Percentiles rank a stretch among this genome's conserved stretches.
These are phyloP conservation scores for Alternaria consortialis DNA, from an alignment of 2,329 filamentous ascomycete species.

Conservation along the genomic window DNA sequence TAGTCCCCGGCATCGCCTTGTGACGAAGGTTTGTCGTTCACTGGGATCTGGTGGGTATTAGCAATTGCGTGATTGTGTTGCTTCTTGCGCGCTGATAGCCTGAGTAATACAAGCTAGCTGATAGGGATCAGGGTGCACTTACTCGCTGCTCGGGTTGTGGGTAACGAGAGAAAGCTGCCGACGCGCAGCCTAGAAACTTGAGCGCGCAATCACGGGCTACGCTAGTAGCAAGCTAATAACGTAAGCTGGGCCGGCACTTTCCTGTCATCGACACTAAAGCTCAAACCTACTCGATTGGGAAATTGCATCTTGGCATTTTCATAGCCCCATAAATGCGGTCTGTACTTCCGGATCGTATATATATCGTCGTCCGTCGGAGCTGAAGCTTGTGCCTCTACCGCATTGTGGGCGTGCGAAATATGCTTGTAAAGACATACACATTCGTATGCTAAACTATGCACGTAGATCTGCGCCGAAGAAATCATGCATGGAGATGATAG, in stretches of 20 bases:
- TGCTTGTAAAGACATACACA: neutral
- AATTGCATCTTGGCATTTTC: slow-evolving; percentile 6
- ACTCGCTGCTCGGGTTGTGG: slow-evolving; percentile 41
- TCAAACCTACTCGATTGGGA: slow-evolving; percentile 6
- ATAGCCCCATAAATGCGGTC: slow-evolving; percentile 7
- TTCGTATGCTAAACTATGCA: neutral
- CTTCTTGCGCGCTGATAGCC: neutral
- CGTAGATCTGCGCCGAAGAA: neutral
- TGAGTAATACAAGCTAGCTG: neutral
- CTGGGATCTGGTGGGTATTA: slow-evolving; percentile 32
- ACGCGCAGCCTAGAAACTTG: slow-evolving; percentile 21
- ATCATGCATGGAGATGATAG: neutral
- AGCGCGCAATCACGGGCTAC: slow-evolving; percentile 30
- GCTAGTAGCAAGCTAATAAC: slow-evolving; percentile 22
- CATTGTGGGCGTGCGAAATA: neutral
- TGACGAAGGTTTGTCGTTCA: slow-evolving; percentile 42
- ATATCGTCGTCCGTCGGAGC: neutral
- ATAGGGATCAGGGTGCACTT: slow-evolving; percentile 17
- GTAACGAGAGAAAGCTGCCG: slow-evolving; percentile 26
- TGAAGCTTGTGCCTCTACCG: neutral
- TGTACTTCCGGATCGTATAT: neutral
- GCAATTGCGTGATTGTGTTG: neutral
- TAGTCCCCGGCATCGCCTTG: slow-evolving; percentile 34
- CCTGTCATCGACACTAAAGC: neutral
- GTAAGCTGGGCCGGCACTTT: slow-evolving; percentile 9